Conservation (phyloP, 495 filamentous ascomycete genomes). For the Lasiosphaeria hispida region DNA sequence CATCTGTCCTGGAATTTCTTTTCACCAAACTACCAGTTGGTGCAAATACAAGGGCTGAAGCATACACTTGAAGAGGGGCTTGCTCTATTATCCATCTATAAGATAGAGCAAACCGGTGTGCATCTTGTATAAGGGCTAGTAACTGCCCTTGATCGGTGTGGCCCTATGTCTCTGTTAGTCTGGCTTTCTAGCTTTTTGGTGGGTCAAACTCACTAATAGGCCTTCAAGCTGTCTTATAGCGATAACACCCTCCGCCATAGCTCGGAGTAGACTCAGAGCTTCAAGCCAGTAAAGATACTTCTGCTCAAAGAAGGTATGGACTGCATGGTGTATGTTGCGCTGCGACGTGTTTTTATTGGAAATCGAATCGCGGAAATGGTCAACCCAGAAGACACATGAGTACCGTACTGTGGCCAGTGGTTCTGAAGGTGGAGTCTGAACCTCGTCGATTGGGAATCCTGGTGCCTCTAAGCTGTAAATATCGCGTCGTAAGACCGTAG, state of each 20-base stretch:
- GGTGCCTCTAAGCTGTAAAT: conserved; percentile 18
- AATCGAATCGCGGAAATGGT: conserved; percentile 30
- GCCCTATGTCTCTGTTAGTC: no score
- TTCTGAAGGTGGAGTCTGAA: conserved; percentile 25
- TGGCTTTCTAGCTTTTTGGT: neutral
- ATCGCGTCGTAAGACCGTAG: conserved; percentile 11
- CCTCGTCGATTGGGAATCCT: conserved; percentile 16
- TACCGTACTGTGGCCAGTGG: conserved; percentile 34
- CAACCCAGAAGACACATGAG: conserved; percentile 39
- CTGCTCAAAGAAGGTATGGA: neutral
- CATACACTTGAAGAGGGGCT: conserved; percentile 10
- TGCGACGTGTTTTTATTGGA: neutral
- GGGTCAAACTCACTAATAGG: conserved; percentile 16
- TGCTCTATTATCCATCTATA: conserved; percentile 24
- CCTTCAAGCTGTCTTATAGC: conserved; percentile 19
- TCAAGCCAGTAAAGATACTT: conserved; percentile 26
- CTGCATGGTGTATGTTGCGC: conserved; percentile 11
- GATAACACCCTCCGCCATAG: conserved; percentile 22
- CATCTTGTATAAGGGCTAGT: no score
- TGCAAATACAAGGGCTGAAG: conserved; percentile 3
- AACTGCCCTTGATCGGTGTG: no score
- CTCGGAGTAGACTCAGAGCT: conserved; percentile 30
- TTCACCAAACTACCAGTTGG: conserved; percentile 8
- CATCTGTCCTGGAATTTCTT: neutral
- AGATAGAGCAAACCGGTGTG: conserved; percentile 14